Evolutionary conservation across 768 basidiomycete genomes (phyloP), one percentile per base, ranked within the genome.

Genomic region (Lactarius sp.): DNA sequence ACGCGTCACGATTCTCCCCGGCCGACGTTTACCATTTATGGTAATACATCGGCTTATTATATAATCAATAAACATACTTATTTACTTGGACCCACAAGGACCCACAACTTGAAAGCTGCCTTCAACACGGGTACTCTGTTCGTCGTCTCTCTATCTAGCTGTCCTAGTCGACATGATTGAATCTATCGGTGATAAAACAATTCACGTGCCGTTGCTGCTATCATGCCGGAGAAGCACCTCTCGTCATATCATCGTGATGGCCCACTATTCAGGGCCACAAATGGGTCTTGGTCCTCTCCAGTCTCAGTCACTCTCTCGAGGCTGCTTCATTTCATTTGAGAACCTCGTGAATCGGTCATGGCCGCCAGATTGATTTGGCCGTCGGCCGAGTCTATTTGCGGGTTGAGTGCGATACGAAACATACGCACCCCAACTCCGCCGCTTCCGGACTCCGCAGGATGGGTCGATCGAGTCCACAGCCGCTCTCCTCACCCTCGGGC

Each of bases 31-130:
- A 1, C 62, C 44, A 41, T 63, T 8, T 63, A 34, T 2, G 36
- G 62, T 1, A 63, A n/a, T 7, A 9, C 16, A 27, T 27, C 51
- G 51, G 60, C 14, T 13, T 3, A 27, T 49, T 49, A 49, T 22
- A 16, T 49, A 49, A 49, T 49, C 47, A 27, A 16, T 0, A 49
- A 1, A 13, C 27, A 27, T 27, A 27, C 27, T 27, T 27, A 27
- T 27, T 16, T 22, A 20, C 12, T 33, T 16, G 73, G 73, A 74
- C 72, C 72, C 69, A 74, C 70, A 70, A 7, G 70, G 71, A 71
- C 70, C 71, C 70, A 74, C 71, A 66, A 56, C 51, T 39, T 59
- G 37, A 3, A 41, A 2, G 27, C 2, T 18, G 36, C 5, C 46
- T 47, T 58, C 57, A 39, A 34, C 37, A 16, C 37, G 22, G 51